These are phyloP conservation scores for Apiospora saccharicola DNA, from an alignment of 2,329 filamentous ascomycete genomes.

Conservation along the genomic window DNA sequence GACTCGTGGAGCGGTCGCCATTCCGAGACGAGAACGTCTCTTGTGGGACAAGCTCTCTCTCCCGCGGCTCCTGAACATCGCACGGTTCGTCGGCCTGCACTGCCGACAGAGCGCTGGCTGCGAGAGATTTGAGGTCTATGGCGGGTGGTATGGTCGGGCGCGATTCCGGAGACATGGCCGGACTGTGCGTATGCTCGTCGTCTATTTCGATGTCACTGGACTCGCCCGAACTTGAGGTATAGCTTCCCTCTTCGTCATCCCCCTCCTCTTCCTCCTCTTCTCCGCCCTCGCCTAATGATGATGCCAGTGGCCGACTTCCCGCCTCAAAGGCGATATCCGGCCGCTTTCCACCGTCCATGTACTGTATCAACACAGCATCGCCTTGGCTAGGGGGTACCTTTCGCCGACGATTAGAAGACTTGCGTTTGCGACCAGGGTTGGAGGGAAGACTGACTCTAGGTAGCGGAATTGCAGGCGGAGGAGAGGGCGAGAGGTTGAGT, in stretches of 20 bases:
- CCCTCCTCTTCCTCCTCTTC: slow-evolving; percentile 39
- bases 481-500: slow-evolving; percentile 59
- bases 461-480: slow-evolving; percentile 53
- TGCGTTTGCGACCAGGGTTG: slow-evolving; percentile 50
- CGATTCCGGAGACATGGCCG: slow-evolving; percentile 42
- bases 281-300: slow-evolving; percentile 51
- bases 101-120: slow-evolving; percentile 23
- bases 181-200: slow-evolving; percentile 34
- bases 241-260: slow-evolving; percentile 22
- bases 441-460: slow-evolving; percentile 53
- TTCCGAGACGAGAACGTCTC: slow-evolving; percentile 16
- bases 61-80: not conserved
- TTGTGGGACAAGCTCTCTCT: not conserved
- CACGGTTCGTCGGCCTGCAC: not conserved
- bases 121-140: slow-evolving; percentile 27
- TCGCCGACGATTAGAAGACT: slow-evolving; percentile 58
- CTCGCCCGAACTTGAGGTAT: slow-evolving; percentile 25
- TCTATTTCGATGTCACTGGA: slow-evolving; percentile 18
- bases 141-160: slow-evolving; percentile 28
- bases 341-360: slow-evolving; percentile 68
- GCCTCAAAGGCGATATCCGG: slow-evolving; percentile 70
- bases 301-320: slow-evolving; percentile 59
- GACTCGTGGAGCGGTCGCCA: not conserved
- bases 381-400: slow-evolving; percentile 65
- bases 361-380: slow-evolving; percentile 72